phyloP scores from a whole-genome alignment of 2,329 filamentous ascomycete species.

The Cadophora sp. region DNA sequence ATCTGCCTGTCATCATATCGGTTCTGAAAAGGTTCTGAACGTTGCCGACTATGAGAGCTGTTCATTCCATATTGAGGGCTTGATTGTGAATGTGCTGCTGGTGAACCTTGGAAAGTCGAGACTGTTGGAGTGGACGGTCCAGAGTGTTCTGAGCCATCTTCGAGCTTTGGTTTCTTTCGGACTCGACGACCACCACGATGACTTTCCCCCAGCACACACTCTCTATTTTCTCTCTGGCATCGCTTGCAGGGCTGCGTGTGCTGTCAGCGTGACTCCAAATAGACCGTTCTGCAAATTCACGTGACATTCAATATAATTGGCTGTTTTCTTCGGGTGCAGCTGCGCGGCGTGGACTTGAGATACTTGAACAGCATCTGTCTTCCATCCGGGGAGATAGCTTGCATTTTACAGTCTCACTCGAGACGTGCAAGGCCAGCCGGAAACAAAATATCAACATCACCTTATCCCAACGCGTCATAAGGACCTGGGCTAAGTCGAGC shows the following conservation, averaged over 20 bases:
- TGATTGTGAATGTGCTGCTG: constrained; percentile 13
- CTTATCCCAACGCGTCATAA: not conserved
- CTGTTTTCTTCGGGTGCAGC: not conserved
- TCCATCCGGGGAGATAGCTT: not conserved
- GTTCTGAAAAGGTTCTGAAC: constrained; percentile 30
- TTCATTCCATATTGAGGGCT: constrained; percentile 15
- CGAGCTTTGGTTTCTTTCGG: constrained; percentile 41
- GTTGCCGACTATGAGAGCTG: constrained; percentile 23
- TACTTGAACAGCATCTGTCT: not conserved
- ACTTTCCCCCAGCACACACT: constrained; percentile 43
- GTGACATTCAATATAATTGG: not conserved
- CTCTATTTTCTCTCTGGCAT: constrained; percentile 43
- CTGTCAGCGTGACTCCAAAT: constrained; percentile 8
- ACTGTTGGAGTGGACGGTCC: not conserved
- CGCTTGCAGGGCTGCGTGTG: constrained; percentile 41
- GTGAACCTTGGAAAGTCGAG: constrained; percentile 10
- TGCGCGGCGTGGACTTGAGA: not conserved
- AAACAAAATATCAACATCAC: not conserved
- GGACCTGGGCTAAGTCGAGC: not conserved
- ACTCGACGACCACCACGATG: constrained; percentile 44
- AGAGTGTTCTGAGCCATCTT: constrained; percentile 24
- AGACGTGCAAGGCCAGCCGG: not conserved
- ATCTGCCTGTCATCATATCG: constrained; percentile 31
- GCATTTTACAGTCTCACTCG: not conserved
- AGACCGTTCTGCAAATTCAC: not conserved